phyloP scores from a whole-genome alignment of 163 green algal genomes.

The Scenedesmus sp. region DNA sequence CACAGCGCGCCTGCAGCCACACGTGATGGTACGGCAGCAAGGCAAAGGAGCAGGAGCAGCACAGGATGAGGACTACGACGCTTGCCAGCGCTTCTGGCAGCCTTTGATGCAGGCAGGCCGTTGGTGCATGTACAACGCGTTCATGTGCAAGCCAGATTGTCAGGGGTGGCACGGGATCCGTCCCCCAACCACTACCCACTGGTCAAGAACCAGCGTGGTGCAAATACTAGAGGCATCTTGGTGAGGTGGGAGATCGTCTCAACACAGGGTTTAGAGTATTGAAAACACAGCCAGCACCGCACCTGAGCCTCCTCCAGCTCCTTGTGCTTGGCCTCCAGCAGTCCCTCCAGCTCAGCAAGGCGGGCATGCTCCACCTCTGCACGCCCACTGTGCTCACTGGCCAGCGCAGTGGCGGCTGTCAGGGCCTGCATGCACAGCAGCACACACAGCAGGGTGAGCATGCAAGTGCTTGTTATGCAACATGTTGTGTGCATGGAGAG shows the following conservation, averaged over 20 bases:
- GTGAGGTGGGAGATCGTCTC: too few species aligned
- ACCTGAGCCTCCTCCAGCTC: conserved; percentile 70
- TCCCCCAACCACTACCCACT: too few species aligned
- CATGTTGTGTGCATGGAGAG: too few species aligned
- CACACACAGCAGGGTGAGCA: not conserved
- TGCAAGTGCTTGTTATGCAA: not conserved
- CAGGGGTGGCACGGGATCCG: too few species aligned
- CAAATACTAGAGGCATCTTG: too few species aligned
- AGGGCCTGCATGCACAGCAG: conserved; percentile 18
- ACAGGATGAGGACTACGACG: too few species aligned
- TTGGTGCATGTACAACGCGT: too few species aligned
- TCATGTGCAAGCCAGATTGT: too few species aligned
- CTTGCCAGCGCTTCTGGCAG: too few species aligned
- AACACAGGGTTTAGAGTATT: too few species aligned
- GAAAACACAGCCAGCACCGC: not conserved
- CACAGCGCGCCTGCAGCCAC: conserved; percentile 17
- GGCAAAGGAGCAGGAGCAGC: not conserved
- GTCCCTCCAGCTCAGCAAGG: conserved; percentile 70
- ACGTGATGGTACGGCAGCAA: not conserved
- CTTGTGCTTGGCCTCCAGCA: conserved; percentile 71
- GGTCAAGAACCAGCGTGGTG: too few species aligned
- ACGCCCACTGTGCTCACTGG: conserved; percentile 57
- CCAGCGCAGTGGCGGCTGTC: conserved; percentile 35
- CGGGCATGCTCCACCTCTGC: conserved; percentile 56
- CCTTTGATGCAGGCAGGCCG: too few species aligned